Evolutionary conservation across 176 grass and related monocot species (phyloP).

Genomic region (Eragrostis curvula): DNA sequence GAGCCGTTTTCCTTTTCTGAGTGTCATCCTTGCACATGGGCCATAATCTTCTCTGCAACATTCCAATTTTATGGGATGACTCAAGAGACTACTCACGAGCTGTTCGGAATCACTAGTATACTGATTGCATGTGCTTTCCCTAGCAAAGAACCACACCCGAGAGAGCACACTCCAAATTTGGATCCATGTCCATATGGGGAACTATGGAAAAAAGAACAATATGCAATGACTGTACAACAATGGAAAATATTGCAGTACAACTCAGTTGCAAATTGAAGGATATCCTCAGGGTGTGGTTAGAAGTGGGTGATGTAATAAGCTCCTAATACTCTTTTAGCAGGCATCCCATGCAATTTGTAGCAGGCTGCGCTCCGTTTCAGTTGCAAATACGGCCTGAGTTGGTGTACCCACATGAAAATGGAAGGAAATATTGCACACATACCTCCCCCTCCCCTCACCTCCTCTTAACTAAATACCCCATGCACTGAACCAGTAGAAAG

Average conservation of each 20-base stretch:
- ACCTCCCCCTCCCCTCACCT: no score
- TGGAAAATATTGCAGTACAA: neutral
- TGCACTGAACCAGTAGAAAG: no score
- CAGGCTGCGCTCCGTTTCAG: no score
- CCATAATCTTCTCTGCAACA: neutral
- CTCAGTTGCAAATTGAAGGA: slow-evolving; percentile 8
- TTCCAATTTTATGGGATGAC: neutral
- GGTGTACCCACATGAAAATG: no score
- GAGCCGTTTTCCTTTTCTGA: no score
- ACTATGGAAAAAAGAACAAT: neutral
- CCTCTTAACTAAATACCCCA: no score
- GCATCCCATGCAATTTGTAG: no score
- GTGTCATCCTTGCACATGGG: neutral
- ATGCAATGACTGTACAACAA: neutral
- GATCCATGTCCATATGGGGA: neutral
- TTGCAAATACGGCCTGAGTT: no score
- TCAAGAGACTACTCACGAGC: neutral
- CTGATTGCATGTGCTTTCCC: neutral
- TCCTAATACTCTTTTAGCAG: no score
- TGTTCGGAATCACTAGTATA: neutral
- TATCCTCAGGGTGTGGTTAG: neutral
- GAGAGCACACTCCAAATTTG: neutral
- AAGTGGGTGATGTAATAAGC: no score
- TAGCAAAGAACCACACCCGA: neutral
- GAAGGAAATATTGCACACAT: no score